Conservation (phyloP, 2,329 filamentous ascomycete species). For the Tolypocladium guangdongense region DNA sequence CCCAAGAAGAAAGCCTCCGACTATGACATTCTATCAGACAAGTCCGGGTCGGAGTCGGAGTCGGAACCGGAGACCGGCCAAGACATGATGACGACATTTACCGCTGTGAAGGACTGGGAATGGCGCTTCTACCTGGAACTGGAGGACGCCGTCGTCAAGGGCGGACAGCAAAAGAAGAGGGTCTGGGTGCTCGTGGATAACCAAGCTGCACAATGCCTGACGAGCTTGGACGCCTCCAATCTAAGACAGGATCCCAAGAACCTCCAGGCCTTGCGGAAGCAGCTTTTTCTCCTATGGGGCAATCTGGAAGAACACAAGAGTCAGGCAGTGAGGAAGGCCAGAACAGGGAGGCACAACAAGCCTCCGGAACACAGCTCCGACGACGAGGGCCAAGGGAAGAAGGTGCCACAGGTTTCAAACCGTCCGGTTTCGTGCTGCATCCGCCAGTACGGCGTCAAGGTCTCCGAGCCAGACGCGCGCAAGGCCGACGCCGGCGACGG, state of each 20-base stretch:
- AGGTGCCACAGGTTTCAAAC: slow-evolving; percentile 28
- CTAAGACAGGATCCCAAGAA: slow-evolving; percentile 40
- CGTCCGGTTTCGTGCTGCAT: slow-evolving; percentile 60
- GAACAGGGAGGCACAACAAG: slow-evolving; percentile 11
- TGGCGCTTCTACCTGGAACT: slow-evolving; percentile 77
- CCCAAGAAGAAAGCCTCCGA: slow-evolving; percentile 31
- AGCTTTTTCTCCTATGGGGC: slow-evolving; percentile 74
- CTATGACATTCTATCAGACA: slow-evolving; percentile 38
- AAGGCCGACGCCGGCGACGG: slow-evolving; percentile 34
- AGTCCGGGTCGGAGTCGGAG: slow-evolving; percentile 14
- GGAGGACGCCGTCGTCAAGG: slow-evolving; percentile 47
- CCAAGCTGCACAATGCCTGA: slow-evolving; percentile 35
- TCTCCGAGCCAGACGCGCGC: slow-evolving; percentile 25
- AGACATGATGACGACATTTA: slow-evolving; percentile 12
- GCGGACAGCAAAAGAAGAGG: slow-evolving; percentile 26
- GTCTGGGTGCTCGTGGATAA: slow-evolving; percentile 63
- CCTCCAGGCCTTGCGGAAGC: slow-evolving; percentile 50
- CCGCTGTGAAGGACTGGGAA: slow-evolving; percentile 45
- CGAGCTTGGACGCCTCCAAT: slow-evolving; percentile 36
- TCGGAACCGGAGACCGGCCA: slow-evolving; percentile 11
- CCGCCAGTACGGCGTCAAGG: slow-evolving; percentile 54
- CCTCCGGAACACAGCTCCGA: slow-evolving; percentile 29
- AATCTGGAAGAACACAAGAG: slow-evolving; percentile 64
- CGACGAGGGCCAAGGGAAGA: slow-evolving; percentile 39
- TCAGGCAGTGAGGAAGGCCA: slow-evolving; percentile 14